Evolutionary conservation across 345 rosid species (phyloP).

Genomic region (Eutrema japonicum): DNA sequence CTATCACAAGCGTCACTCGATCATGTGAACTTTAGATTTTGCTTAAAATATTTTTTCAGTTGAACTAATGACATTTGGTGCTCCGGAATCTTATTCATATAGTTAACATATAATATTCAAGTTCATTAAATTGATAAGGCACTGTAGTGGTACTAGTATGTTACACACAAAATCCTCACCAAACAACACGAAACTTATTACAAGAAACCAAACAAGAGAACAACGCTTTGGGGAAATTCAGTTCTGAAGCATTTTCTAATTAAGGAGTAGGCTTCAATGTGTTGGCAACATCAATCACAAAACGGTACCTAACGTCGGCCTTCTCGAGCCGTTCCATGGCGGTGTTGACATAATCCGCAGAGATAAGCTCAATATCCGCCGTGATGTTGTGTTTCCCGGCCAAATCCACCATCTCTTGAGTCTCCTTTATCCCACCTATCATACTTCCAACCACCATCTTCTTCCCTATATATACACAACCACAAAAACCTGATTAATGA

Average conservation of each 20-base stretch:
- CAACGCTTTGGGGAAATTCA: not conserved
- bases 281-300: slow-evolving; percentile 61
- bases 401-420: slow-evolving; percentile 66
- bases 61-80: too few relatives aligned
- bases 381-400: slow-evolving; percentile 54
- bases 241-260: not conserved
- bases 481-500: not conserved
- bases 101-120: not conserved
- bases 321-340: slow-evolving; percentile 58
- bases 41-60: too few relatives aligned
- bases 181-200: slow-evolving; percentile 17
- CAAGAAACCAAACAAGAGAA: slow-evolving; percentile 24
- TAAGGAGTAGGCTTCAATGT: slow-evolving; percentile 45
- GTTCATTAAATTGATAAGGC: slow-evolving; percentile 2
- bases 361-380: slow-evolving; percentile 61
- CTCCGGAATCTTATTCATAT: slow-evolving; percentile 5
- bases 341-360: slow-evolving; percentile 61
- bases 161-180: not conserved
- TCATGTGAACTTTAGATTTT: too few relatives aligned
- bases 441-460: slow-evolving; percentile 51
- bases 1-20: too few relatives aligned
- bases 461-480: slow-evolving; percentile 42
- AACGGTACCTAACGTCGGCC: slow-evolving; percentile 59
- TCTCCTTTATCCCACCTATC: slow-evolving; percentile 66
- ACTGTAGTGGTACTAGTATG: not conserved